Percentiles rank a stretch among this genome's conserved stretches.
Evolutionary conservation across 106 monocot genomes (phyloP).

Genomic region (Acorus gramineus): DNA sequence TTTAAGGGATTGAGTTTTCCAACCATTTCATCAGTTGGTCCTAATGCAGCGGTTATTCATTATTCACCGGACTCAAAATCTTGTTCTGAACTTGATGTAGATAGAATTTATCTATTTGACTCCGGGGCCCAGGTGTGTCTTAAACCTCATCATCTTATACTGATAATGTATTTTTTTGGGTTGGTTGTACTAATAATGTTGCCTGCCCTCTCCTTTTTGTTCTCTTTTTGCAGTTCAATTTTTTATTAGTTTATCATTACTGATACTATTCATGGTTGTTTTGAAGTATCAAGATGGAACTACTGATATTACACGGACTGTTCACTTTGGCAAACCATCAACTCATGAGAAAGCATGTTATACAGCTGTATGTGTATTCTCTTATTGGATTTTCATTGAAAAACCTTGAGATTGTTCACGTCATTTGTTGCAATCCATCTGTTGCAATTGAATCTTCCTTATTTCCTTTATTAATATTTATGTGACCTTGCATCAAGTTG

Average conservation of each 20-base stretch:
- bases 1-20: constrained; percentile 96
- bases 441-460: no score
- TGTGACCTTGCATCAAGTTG: no score
- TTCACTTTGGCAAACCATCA: constrained; percentile 96
- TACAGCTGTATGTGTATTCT: constrained; percentile 65
- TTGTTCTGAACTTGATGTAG: constrained; percentile 86
- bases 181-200: neutral
- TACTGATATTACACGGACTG: constrained; percentile 94
- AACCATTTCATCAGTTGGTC: constrained; percentile 95
- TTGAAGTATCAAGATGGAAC: constrained; percentile 95
- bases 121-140: constrained; percentile 86
- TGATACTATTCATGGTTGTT: constrained; percentile 1
- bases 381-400: no score
- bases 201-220: neutral
- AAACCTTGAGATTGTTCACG: no score
- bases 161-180: neutral
- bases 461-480: no score
- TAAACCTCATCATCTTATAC: neutral
- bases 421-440: no score
- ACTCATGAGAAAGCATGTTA: constrained; percentile 92
- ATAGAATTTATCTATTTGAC: constrained; percentile 95
- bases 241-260: neutral
- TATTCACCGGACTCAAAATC: constrained; percentile 63
- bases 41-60: constrained; percentile 93
- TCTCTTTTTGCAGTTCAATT: constrained; percentile 1